phyloP scores from a whole-genome alignment of 345 rosid species.

The Salix purpurea region DNA sequence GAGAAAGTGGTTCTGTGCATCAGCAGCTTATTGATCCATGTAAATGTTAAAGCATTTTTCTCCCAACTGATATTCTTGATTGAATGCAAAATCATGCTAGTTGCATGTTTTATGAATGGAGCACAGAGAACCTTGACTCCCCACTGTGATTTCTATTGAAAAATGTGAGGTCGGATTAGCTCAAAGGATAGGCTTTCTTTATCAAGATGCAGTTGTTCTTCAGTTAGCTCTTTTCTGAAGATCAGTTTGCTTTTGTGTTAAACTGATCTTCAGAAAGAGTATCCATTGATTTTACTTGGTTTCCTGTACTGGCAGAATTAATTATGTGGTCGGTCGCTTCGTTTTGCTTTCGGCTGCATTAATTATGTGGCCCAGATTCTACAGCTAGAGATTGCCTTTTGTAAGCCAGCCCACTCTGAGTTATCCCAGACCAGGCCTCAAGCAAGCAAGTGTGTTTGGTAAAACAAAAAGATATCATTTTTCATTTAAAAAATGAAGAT shows the following conservation, averaged over 20 bases:
- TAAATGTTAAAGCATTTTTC: neutral
- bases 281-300: neutral
- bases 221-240: neutral
- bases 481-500: too few relatives aligned
- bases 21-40: neutral
- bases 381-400: neutral
- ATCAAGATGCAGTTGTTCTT: too few relatives aligned
- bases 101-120: neutral
- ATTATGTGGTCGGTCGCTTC: neutral
- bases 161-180: too few relatives aligned
- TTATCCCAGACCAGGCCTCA: neutral
- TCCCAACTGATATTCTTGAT: neutral
- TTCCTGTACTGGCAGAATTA: neutral
- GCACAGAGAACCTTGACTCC: neutral
- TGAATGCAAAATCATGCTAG: neutral
- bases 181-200: too few relatives aligned
- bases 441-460: neutral
- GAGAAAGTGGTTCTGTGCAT: neutral
- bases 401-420: too few relatives aligned
- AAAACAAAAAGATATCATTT: too few relatives aligned
- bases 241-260: neutral
- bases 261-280: neutral
- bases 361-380: neutral
- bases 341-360: neutral
- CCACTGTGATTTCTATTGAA: neutral